Conservation (phyloP, 176 grass and related monocot species). For the Phragmites australis region DNA sequence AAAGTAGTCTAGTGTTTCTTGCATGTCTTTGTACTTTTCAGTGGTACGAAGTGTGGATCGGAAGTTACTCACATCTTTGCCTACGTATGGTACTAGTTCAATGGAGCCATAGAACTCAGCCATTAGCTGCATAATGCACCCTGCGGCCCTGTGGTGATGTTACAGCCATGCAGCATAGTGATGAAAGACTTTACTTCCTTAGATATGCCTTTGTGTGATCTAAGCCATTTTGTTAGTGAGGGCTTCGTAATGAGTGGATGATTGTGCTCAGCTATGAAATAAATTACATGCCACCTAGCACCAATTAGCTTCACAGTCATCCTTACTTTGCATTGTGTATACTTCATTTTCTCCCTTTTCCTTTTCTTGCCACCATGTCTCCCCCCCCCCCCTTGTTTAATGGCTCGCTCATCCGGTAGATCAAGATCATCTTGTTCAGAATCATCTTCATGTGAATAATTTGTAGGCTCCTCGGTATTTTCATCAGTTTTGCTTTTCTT, state of each 20-base stretch:
- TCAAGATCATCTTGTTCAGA: not conserved
- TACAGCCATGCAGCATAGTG: not conserved
- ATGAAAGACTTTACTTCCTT: not conserved
- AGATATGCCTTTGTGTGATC: not conserved
- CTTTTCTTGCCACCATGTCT: not conserved
- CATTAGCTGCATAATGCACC: not conserved
- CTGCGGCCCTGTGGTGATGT: not conserved
- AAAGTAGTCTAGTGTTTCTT: not conserved
- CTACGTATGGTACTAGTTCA: not conserved
- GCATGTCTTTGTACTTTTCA: not conserved
- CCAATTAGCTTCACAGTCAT: not conserved
- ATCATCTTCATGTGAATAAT: not conserved
- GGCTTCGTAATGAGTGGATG: not conserved
- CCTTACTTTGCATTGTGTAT: not conserved
- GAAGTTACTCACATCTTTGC: not conserved
- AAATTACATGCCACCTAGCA: not conserved
- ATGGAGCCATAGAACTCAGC: not conserved
- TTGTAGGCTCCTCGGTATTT: not conserved
- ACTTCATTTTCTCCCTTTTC: not conserved
- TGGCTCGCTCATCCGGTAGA: not conserved
- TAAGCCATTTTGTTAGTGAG: not conserved
- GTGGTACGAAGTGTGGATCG: not conserved
- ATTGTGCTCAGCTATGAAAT: not conserved
- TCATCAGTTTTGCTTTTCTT: not conserved
- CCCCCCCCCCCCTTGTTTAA: not conserved